Base-by-base conservation (phyloP, 108 stramenopile species). In the Schizochytrium sp. region DNA sequence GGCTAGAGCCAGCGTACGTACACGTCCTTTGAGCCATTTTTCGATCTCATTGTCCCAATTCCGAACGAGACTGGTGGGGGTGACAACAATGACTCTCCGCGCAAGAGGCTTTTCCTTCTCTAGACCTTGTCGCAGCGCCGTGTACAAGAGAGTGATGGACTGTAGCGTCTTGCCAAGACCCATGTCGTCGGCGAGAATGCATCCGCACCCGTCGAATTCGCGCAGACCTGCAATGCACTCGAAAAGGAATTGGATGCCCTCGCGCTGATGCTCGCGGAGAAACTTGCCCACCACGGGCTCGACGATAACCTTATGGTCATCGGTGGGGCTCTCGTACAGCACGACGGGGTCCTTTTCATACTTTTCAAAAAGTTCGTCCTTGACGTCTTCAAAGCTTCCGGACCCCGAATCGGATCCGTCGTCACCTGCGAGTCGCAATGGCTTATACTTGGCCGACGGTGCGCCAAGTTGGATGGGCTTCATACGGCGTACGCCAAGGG, bases 11-110 rank as follows among this genome's bases (percentile, higher is more conserved):
- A 97, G 53, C 43, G 93, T 92, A n/a, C 34, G 88, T 57, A 87
- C 14, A 44, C 71, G 72, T 5, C 91, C 89, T 57, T 96, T 96
- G 41, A 98, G 91, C 99, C 98, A 98, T 90, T 99, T 99, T 60
- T 95, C 94, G 87, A 99, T 97, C 93, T 99, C 99, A 88, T 97
- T 97, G 89, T 97, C 97, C 98, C 99, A 98, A 89, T 98, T 99
- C 88, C 97, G 97, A 88, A 99, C 98, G 4, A 99, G 93, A 59
- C 95, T 95, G 91, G 98, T 98, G 25, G 98, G 98, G 87, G 97
- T 98, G 19, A 98, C 96, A 23, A 99, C 96, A 90, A 99, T 96
- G 90, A 95, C 95, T 25, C 97, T 94, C 88, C 96, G 96, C 87
- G 95, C 97, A 23, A 96, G 95, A 5, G 96, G 95, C 88, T 87